Conservation (phyloP, 768 basidiomycete genomes). For the Chalciporus pseudorubinellus region DNA sequence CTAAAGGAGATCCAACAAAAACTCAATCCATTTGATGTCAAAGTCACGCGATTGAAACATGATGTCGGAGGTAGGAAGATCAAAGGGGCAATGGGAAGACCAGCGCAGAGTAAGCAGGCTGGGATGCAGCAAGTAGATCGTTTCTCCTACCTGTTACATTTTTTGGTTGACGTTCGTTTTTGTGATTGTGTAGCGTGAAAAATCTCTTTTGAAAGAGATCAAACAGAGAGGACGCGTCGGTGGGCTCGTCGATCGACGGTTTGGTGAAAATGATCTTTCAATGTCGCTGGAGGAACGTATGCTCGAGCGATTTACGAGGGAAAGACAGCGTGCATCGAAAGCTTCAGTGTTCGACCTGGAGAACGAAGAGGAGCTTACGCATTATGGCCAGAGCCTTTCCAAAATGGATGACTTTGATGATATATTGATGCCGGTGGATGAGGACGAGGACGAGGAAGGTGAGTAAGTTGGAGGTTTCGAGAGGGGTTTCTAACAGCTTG, state of each 20-base stretch:
- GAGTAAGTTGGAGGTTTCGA: constrained; percentile 7
- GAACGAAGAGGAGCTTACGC: constrained; percentile 87
- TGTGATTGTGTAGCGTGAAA: constrained; percentile 59
- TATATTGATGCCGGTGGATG: constrained; percentile 51
- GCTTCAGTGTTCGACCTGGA: constrained; percentile 84
- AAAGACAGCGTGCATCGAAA: constrained; percentile 78
- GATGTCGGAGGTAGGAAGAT: constrained; percentile 87
- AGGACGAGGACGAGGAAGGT: constrained; percentile 52
- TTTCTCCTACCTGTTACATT: constrained; percentile 5
- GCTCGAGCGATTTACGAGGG: constrained; percentile 92
- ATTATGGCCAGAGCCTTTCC: constrained; percentile 86
- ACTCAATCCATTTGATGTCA: constrained; percentile 92
- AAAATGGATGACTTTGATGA: constrained; percentile 83
- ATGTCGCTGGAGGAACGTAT: constrained; percentile 97
- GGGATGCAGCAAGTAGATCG: constrained; percentile 80
- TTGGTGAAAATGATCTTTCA: constrained; percentile 91
- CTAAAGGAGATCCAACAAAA: constrained; percentile 81
- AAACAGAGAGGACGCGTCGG: constrained; percentile 79
- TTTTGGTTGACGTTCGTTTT: constrained; percentile 4
- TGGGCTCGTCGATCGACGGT: constrained; percentile 89
- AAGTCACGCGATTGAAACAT: constrained; percentile 89
- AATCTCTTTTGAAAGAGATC: constrained; percentile 85
- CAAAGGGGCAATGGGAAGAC: constrained; percentile 79
- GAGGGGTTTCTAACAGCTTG: background rate
- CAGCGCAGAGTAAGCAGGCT: constrained; percentile 85